Evolutionary conservation across 78 protist species (phyloP).

Genomic region (Ministeria vibrans): DNA sequence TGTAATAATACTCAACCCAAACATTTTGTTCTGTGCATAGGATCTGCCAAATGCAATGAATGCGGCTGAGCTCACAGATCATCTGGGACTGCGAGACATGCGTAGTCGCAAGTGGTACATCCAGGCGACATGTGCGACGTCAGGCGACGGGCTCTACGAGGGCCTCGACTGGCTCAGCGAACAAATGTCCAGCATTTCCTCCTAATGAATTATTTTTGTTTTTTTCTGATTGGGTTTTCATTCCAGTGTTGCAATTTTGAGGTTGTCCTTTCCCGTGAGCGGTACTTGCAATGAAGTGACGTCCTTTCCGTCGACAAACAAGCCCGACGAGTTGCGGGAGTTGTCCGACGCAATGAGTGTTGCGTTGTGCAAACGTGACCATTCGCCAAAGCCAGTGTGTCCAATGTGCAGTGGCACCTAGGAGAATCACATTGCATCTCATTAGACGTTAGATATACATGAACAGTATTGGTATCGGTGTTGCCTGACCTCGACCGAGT

Average conservation of each 20-base stretch:
- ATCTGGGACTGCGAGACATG: constrained; percentile 69
- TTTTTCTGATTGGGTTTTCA: too few species aligned
- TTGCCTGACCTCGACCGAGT: background rate
- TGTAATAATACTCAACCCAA: too few species aligned
- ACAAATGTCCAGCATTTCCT: constrained; percentile 41
- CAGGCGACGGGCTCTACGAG: constrained; percentile 89
- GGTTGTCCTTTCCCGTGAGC: too few species aligned
- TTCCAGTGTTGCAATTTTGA: too few species aligned
- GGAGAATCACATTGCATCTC: too few species aligned
- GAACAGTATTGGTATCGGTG: too few species aligned
- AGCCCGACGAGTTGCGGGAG: background rate
- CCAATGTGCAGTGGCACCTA: background rate
- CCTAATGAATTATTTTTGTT: too few species aligned
- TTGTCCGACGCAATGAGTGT: background rate
- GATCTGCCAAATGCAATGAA: constrained; percentile 90
- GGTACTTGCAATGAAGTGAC: too few species aligned
- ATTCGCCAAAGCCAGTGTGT: background rate
- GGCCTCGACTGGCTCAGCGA: constrained; percentile 87
- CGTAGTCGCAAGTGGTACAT: constrained; percentile 61
- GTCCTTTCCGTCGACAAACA: background rate
- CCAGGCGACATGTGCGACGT: constrained; percentile 81
- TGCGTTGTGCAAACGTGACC: background rate
- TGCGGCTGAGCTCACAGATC: constrained; percentile 87
- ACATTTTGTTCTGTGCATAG: too few species aligned
- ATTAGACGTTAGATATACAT: too few species aligned